Conservation (phyloP, 441 rosid species). For the Theobroma grandiflorum region DNA sequence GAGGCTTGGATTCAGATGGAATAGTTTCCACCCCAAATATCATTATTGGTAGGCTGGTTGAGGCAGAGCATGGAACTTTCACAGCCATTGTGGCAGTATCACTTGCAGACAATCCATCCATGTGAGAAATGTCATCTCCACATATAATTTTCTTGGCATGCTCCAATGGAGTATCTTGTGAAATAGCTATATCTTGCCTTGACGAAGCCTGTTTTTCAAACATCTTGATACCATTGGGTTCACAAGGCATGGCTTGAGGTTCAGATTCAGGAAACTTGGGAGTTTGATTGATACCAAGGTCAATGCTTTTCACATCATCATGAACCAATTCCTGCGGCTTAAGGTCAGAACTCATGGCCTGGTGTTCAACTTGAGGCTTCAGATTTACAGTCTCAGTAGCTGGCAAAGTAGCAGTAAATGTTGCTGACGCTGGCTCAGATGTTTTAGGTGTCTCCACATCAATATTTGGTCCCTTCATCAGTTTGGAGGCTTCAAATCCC, state of each 20-base stretch:
- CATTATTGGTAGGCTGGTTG: conserved; percentile 38
- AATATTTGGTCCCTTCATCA: conserved; percentile 29
- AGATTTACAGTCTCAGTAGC: conserved; percentile 32
- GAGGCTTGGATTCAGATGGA: conserved; percentile 34
- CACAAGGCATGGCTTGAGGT: conserved; percentile 22
- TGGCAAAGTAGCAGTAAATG: conserved; percentile 43
- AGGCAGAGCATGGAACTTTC: conserved; percentile 29
- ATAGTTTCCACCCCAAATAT: conserved; percentile 38
- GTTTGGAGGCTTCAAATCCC: conserved; percentile 31
- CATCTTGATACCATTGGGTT: conserved; percentile 38
- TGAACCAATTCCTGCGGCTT: conserved; percentile 26
- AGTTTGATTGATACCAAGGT: conserved; percentile 33
- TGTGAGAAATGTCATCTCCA: conserved; percentile 31
- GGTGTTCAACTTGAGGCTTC: conserved; percentile 40
- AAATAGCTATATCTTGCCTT: conserved; percentile 35
- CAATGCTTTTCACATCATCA: conserved; percentile 9
- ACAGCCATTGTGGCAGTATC: conserved; percentile 22
- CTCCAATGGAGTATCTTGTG: conserved; percentile 40
- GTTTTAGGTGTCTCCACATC: conserved; percentile 34
- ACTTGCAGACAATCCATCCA: conserved; percentile 25
- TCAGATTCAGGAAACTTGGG: conserved; percentile 35
- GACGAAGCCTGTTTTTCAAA: conserved; percentile 35
- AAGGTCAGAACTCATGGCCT: conserved; percentile 37
- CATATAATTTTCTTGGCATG: conserved; percentile 37
- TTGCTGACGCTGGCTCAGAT: conserved; percentile 35